Base-by-base conservation (phyloP, 805 yeast genomes). In the Saccharomycopsis sp. region DNA sequence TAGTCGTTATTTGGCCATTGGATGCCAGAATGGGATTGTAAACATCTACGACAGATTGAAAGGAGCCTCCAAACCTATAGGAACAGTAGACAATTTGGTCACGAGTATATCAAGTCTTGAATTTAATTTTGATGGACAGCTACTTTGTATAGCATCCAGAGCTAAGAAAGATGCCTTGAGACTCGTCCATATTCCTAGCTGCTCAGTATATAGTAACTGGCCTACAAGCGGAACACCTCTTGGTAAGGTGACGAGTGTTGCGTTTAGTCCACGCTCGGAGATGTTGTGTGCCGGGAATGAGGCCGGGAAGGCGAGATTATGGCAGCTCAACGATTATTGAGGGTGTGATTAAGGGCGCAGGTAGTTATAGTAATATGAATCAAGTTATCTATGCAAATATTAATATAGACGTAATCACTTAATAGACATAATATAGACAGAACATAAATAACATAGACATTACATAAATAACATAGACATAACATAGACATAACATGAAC, bases 161-260 rank as follows among this genome's bases (percentile, higher is more conserved):
- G 90, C 86, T 3, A 84, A 85, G 73, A 84, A 86, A 66, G 98
- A 94, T 71, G 89, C 97, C 2, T 75, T 94, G 61, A 81, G 92
- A 67, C 70, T 94, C 63, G 92, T 90, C 12, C 98, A 94, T 69
- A 72, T 93, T 58, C 97, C 97, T 22, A 80, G 88, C 24, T 89
- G 93, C 63, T 81, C 89, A 19, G 96, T 89, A 3, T 94, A 85
- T 73, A 78, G 85, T 54, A 94, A 94, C 75, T 94, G 99, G 99
- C 99, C 99, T 17, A 94, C 98, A 1, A 85, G 93, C 56, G 91
- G 91, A 3, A 93, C 99, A 0, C 98, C 99, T 9, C 78, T 94
- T 64, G 99, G 99, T n/a, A 84, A 86, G 64, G 97, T 94, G 38
- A 89, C 97, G 0, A 72, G 85, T 17, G 86, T 84, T 1, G 81